Conservation (phyloP, 2,329 filamentous ascomycete species). For the Aspergillus melleus region DNA sequence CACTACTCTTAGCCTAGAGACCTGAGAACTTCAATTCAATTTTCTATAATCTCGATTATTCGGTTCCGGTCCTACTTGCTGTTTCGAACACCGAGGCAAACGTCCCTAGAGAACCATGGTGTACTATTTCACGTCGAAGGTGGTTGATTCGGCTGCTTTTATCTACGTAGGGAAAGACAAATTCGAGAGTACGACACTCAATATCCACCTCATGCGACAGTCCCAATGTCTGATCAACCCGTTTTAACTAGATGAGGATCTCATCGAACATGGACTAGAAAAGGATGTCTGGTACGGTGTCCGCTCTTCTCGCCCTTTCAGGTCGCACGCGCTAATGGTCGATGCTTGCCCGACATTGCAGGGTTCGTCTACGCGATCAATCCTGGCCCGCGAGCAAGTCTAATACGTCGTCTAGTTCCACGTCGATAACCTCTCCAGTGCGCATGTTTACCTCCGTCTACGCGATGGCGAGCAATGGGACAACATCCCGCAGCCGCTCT, state of each 20-base stretch:
- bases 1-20: no score
- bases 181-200: constrained; percentile 75
- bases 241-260: constrained; percentile 73
- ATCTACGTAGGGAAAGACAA: constrained; percentile 99
- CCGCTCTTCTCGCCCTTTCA: background rate
- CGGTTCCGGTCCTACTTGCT: background rate
- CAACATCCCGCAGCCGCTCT: constrained; percentile 68
- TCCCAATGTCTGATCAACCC: constrained; percentile 15
- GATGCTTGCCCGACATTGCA: constrained; percentile 12
- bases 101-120: constrained; percentile 60
- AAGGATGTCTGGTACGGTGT: constrained; percentile 81
- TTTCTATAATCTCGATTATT: background rate
- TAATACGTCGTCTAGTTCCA: constrained; percentile 67
- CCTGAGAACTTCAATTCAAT: no score
- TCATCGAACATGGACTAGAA: constrained; percentile 92
- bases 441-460: constrained; percentile 92
- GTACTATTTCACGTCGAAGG: constrained; percentile 89
- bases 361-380: constrained; percentile 30
- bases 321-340: constrained; percentile 1
- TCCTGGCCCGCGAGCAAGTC: background rate
- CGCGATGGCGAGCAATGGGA: constrained; percentile 81
- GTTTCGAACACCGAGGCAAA: background rate
- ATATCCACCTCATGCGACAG: constrained; percentile 4
- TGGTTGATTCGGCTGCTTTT: constrained; percentile 77
- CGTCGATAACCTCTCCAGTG: constrained; percentile 93